Evolutionary conservation across 306 rosid species (phyloP).

Genomic region (apple (Malus domestica)): ASM211411v1 NC_041790.1:17052501-17053000

Average conservation of each 20-base stretch:
- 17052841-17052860: conserved; percentile 8
- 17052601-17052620: no score
- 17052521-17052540: background rate
- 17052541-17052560: no score
- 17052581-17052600: no score
- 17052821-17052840: conserved; percentile 10
- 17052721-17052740: conserved; percentile 65
- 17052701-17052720: conserved; percentile 36
- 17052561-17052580: no score
- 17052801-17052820: conserved; percentile 5
- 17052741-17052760: conserved; percentile 44
- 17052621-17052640: conserved; percentile 41
- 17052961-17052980: conserved; percentile 8
- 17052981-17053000: background rate
- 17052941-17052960: background rate
- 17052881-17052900: background rate
- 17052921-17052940: background rate
- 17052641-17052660: conserved; percentile 36
- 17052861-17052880: background rate
- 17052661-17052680: conserved; percentile 43
- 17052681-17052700: conserved; percentile 48
- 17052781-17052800: background rate
- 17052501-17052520: background rate
- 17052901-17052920: background rate
- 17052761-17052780: conserved; percentile 20